phyloP scores from a whole-genome alignment of 2,329 filamentous ascomycete species.

The Penicillium oxalicum region DNA sequence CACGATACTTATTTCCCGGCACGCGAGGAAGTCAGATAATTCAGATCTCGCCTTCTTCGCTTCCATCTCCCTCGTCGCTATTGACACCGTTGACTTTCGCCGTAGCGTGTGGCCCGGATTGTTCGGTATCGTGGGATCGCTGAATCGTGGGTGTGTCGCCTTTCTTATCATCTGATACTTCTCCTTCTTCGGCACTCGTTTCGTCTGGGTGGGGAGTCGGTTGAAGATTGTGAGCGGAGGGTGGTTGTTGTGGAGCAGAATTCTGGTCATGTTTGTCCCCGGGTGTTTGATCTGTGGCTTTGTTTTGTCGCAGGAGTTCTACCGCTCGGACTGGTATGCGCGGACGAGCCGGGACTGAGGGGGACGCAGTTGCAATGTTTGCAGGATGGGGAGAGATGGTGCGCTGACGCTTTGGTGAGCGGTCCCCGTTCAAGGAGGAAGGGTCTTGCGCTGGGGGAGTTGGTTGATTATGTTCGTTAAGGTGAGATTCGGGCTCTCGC shows the following conservation, averaged over 20 bases:
- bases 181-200: constrained; percentile 18
- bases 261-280: neutral
- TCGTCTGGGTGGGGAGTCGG: constrained; percentile 1
- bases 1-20: too few relatives aligned
- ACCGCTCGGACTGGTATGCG: constrained; percentile 17
- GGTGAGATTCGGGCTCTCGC: constrained; percentile 28
- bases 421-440: constrained; percentile 21
- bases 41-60: constrained; percentile 41
- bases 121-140: constrained; percentile 2
- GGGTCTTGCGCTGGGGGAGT: constrained; percentile 4
- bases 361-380: constrained; percentile 1
- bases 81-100: constrained; percentile 9
- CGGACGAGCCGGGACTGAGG: constrained; percentile 9
- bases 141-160: constrained; percentile 6
- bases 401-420: constrained; percentile 37
- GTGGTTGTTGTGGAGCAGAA: neutral
- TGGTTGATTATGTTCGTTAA: constrained; percentile 8
- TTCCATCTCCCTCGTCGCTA: constrained; percentile 32
- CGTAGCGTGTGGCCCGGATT: neutral
- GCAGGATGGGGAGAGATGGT: constrained; percentile 18
- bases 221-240: neutral
- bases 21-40: neutral
- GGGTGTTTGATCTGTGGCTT: neutral
- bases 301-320: constrained; percentile 8
- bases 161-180: constrained; percentile 15